Base-by-base conservation (phyloP, 257 asterid species). In the Osmanthus fragrans region DNA sequence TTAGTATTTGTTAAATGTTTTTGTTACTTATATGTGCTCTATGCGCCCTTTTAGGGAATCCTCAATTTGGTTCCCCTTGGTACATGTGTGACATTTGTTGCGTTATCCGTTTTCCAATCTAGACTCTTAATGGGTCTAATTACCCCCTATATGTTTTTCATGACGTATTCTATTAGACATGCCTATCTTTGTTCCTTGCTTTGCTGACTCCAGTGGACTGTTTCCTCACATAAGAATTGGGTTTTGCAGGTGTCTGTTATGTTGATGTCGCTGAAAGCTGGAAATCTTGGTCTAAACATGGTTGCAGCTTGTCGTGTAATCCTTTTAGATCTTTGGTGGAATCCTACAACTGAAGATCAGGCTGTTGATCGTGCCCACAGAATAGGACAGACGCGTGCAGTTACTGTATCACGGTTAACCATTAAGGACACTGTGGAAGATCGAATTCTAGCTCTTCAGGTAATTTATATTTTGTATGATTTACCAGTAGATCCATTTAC, bases 291-390 rank as follows among this genome's bases (percentile, higher is more conserved):
- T 34, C 91, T 96, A 82, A 96, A 96, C 79, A 96, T 93, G 98
- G 99, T 96, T 85, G 99, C 98, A 23, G 99, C 99, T 42, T 87
- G 90, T 81, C 98, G 92, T 4, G 97, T 96, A 73, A 92, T 96
- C 77, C 97, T 96, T 80, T 86, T 96, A 90, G 99, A 96, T 87
- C 98, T 93, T 78, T 96, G 99, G 99, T 96, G 99, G 99, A 96
- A 93, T 88, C 99, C 99, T 65, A 86, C 99, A 29, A 92, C 99
- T 33, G 99, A 96, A 87, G 99, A 96, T 82, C 99, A 96, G 86
- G 99, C 99, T 51, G 81, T 96, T 83, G 98, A 96, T 81, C 90
- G 99, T 72, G 99, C 98, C 72, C 99, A 96, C 76, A 92, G 99
- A 82, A 96, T 96, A 72, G 99, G 99, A 32, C 98, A 96, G 85